These are phyloP conservation scores for Rostrohypoxylon terebratum DNA, from an alignment of 495 filamentous ascomycete species.

Conservation along the genomic window DNA sequence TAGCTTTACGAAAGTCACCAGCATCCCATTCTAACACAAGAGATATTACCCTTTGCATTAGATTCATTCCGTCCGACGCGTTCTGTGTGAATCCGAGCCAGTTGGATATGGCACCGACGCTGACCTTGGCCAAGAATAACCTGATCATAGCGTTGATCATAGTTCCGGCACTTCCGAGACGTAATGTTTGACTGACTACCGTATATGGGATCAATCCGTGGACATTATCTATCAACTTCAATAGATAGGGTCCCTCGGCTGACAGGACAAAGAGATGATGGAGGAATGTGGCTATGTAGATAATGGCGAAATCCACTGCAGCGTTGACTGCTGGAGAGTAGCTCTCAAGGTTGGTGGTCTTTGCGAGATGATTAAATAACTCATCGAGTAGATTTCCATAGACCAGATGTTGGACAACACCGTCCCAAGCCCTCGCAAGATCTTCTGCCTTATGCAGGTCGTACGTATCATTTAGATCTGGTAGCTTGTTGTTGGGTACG, in stretches of 20 bases:
- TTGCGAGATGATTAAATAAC: slow-evolving; percentile 64
- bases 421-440: slow-evolving; percentile 65
- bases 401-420: slow-evolving; percentile 66
- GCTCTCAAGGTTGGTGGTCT: slow-evolving; percentile 66
- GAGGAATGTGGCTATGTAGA: slow-evolving; percentile 72
- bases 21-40: slow-evolving; percentile 71
- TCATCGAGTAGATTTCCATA: slow-evolving; percentile 70
- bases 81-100: slow-evolving; percentile 72
- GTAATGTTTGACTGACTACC: slow-evolving; percentile 69
- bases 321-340: slow-evolving; percentile 67
- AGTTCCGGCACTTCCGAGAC: slow-evolving; percentile 73
- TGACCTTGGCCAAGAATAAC: slow-evolving; percentile 73
- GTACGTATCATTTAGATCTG: slow-evolving; percentile 58
- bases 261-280: slow-evolving; percentile 72
- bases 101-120: slow-evolving; percentile 70
- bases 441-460: slow-evolving; percentile 65
- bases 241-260: slow-evolving; percentile 70
- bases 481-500: slow-evolving; percentile 50
- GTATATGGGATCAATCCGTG: slow-evolving; percentile 71
- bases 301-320: slow-evolving; percentile 66
- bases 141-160: slow-evolving; percentile 75
- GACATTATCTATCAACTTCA: slow-evolving; percentile 67
- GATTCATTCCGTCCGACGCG: slow-evolving; percentile 74
- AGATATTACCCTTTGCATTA: slow-evolving; percentile 74
- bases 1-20: slow-evolving; percentile 65